Percentiles rank a stretch among this genome's conserved stretches.
These are phyloP conservation scores for Pyrenula massariospora DNA, from an alignment of 495 filamentous ascomycete species.

Conservation along the genomic window DNA sequence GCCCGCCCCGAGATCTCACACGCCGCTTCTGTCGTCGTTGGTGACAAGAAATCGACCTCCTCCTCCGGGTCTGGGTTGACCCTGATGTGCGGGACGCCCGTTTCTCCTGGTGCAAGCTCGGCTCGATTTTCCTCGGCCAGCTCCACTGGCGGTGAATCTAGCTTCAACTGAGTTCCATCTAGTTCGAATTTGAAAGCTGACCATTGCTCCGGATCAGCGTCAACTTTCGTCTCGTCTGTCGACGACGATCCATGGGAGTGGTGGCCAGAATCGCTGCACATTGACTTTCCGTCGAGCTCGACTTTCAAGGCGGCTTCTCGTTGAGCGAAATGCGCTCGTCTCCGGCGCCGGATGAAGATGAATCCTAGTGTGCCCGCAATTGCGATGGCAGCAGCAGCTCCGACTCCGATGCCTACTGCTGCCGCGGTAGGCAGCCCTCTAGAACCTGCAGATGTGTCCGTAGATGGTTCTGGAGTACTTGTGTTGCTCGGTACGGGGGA, in stretches of 20 bases:
- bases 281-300: neutral
- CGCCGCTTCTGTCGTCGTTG: neutral
- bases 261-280: neutral
- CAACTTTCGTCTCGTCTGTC: neutral
- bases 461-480: neutral
- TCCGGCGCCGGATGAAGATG: slow-evolving; percentile 4
- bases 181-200: neutral
- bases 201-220: neutral
- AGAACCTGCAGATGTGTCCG: neutral
- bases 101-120: neutral
- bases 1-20: neutral
- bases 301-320: neutral
- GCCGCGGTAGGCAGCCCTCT: slow-evolving; percentile 1
- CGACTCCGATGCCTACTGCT: slow-evolving; percentile 10
- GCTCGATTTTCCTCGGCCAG: neutral
- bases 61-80: neutral
- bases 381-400: slow-evolving; percentile 4
- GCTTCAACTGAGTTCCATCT: neutral
- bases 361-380: slow-evolving; percentile 4
- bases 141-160: neutral
- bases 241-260: neutral
- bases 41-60: neutral
- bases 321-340: neutral
- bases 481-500: neutral
- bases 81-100: neutral